Percentiles rank a stretch among this genome's conserved stretches.
phyloP scores from a whole-genome alignment of 257 asterid genomes.

The Ajuga chamaepitys region DNA sequence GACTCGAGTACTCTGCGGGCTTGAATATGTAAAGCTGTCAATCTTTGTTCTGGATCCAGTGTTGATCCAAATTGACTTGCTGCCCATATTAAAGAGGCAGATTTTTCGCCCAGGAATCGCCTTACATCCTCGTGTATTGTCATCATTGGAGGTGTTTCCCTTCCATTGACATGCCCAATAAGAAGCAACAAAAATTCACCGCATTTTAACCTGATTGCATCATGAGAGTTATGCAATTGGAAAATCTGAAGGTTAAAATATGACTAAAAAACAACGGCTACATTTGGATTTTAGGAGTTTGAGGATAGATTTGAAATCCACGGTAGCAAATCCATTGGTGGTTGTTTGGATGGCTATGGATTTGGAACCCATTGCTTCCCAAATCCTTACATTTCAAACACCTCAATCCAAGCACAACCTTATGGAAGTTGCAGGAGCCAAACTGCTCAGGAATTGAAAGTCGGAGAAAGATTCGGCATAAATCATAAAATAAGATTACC shows the following conservation, averaged over 20 bases:
- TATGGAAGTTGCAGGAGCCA: conserved; percentile 4
- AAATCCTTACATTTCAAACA: too few relatives aligned
- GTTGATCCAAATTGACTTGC: conserved; percentile 88
- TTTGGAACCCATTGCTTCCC: too few relatives aligned
- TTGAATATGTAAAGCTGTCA: conserved; percentile 75
- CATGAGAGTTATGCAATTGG: background rate
- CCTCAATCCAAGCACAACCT: too few relatives aligned
- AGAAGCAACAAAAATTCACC: conserved; percentile 90
- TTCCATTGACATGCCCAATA: conserved; percentile 80
- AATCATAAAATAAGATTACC: conserved; percentile 29
- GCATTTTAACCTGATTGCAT: conserved; percentile 68
- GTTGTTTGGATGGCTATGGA: too few relatives aligned
- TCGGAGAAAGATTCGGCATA: conserved; percentile 1
- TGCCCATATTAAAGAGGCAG: conserved; percentile 96
- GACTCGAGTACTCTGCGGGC: conserved; percentile 84
- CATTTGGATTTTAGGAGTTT: too few relatives aligned
- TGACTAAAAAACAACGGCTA: background rate
- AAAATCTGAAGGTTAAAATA: background rate
- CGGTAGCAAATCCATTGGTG: too few relatives aligned
- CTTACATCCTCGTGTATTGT: conserved; percentile 72
- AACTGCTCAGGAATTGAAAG: background rate
- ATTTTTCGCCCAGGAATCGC: conserved; percentile 75
- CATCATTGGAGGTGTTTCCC: conserved; percentile 80
- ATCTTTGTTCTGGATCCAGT: conserved; percentile 70
- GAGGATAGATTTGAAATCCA: too few relatives aligned